phyloP scores from a whole-genome alignment of 306 rosid genomes.

The Rosa multiflora region DNA sequence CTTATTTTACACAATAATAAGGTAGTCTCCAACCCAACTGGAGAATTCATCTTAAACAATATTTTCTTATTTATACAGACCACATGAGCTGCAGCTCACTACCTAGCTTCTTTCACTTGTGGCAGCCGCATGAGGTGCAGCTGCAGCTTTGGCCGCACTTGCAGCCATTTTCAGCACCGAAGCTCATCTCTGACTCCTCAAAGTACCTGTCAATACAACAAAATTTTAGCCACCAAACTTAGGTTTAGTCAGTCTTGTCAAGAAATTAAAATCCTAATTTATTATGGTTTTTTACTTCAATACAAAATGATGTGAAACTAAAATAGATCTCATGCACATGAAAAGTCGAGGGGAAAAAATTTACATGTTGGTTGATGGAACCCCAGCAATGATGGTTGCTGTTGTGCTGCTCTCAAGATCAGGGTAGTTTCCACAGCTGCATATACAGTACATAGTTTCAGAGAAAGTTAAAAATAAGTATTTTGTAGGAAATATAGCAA shows the following conservation, averaged over 20 bases:
- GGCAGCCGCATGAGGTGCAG: constrained; percentile 34
- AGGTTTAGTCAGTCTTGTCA: not conserved
- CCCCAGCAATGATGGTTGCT: constrained; percentile 9
- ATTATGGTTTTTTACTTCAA: not conserved
- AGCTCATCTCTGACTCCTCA: constrained; percentile 42
- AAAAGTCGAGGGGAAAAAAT: not conserved
- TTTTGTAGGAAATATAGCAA: not conserved
- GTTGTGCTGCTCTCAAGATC: constrained; percentile 10
- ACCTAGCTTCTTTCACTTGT: constrained; percentile 13
- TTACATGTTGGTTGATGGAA: not conserved
- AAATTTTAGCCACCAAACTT: not conserved
- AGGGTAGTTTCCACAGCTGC: constrained; percentile 2
- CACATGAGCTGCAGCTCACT: not conserved
- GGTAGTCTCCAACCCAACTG: not conserved
- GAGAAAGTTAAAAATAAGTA: not conserved
- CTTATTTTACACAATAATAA: constrained; percentile 2
- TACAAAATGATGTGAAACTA: not conserved
- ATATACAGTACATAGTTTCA: not conserved
- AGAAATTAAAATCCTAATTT: not conserved
- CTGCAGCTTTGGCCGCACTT: constrained; percentile 37
- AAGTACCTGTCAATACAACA: constrained; percentile 7
- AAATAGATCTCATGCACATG: not conserved
- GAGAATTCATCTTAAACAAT: constrained; percentile 4
- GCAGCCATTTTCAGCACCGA: constrained; percentile 36
- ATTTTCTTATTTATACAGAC: not conserved